Conservation (phyloP, 2,329 filamentous ascomycete genomes). For the Eutypa lata region DNA sequence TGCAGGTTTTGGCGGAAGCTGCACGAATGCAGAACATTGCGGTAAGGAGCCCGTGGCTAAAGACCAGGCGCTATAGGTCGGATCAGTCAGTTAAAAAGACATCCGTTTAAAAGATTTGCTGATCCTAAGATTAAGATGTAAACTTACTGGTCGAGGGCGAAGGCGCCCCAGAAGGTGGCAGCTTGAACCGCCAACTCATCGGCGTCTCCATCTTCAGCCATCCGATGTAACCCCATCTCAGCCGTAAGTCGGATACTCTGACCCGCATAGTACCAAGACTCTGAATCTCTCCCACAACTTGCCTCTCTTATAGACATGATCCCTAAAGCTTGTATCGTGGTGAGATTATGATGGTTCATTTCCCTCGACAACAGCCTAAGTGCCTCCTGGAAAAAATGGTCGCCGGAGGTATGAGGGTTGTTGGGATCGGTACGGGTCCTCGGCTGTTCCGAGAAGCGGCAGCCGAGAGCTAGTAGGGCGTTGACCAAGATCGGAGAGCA, state of each 20-base stretch:
- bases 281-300: conserved; percentile 68
- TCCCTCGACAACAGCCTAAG: conserved; percentile 58
- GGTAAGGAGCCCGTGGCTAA: conserved; percentile 61
- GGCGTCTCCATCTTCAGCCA: conserved; percentile 45
- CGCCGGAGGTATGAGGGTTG: conserved; percentile 64
- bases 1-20: conserved; percentile 56
- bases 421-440: conserved; percentile 60
- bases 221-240: conserved; percentile 66
- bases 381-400: conserved; percentile 72
- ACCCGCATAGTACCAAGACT: conserved; percentile 70
- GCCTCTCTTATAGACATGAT: conserved; percentile 75
- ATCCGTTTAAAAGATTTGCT: no score
- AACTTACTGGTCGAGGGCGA: conserved; percentile 62
- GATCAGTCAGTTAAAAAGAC: conserved; percentile 22
- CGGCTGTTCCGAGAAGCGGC: conserved; percentile 64
- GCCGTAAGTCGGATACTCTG: conserved; percentile 70
- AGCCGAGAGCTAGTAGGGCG: conserved; percentile 62
- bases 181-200: conserved; percentile 57
- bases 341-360: conserved; percentile 58
- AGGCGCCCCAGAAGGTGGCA: conserved; percentile 61
- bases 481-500: conserved; percentile 68
- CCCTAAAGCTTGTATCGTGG: conserved; percentile 71
- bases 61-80: conserved; percentile 55
- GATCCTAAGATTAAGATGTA: no score
- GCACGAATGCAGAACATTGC: conserved; percentile 55